Evolutionary conservation across 345 rosid genomes (phyloP), one percentile per base, ranked within the genome.

Genomic region (Camelina laxa): DNA sequence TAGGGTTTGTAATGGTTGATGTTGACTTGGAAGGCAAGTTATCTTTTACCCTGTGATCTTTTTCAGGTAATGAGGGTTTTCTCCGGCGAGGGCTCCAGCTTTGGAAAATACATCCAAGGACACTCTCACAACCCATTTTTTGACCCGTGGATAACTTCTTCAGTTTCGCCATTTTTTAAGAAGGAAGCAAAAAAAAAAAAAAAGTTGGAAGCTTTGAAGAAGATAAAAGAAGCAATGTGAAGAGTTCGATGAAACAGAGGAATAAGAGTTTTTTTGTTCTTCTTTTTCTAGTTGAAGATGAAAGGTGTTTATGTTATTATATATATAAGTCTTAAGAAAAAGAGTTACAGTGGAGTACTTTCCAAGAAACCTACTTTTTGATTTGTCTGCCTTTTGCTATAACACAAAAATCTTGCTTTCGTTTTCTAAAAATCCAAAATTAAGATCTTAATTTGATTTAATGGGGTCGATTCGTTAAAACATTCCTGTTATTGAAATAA

Each of bases 311-410:
- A 48, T 58, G 60, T 11, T 2, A 38, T 10, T 48, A 10, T 79
- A 67, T 81, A 79, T 78, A 78, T 59, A 71, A 75, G 79, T 68
- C 49, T 41, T 41, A 65, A 69, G 19, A 60, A 55, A 55, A 63
- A 58, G 81, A 70, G 73, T 82, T 49, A 75, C 73, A 64, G 59
- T 62, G 65, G 87, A 82, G 96, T 85, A 87, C 85, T 86, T 88
- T 88, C 75, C 83, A 88, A 85, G 96, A 82, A 84, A 90, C 85
- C 73, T 55, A 63, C 83, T 74, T 83, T 80, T 50, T 72, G 51
- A 21, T 61, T 63, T 54, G 77, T 78, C 77, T 72, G 63, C 60
- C 73, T 66, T 72, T 78, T 72, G 45, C 65, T 76, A 38, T 63
- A 63, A 76, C 75, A 76, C 35, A 62, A 69, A 69, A 50, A 67